Evolutionary conservation across 257 asterid species (phyloP).

Genomic region (Striga asiatica): DNA sequence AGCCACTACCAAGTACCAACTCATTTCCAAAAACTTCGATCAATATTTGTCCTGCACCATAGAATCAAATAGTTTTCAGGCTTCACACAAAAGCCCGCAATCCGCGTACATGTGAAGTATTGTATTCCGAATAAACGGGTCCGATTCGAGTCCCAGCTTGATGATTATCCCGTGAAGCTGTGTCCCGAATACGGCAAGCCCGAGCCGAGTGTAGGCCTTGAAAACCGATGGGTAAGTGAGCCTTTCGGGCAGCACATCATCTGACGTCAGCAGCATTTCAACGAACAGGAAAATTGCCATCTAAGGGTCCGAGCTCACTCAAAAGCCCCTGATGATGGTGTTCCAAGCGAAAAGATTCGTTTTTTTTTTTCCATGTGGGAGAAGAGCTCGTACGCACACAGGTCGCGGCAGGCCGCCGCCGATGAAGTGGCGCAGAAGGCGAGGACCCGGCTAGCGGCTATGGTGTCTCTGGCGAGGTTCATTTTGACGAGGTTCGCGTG

Average conservation of each 20-base stretch:
- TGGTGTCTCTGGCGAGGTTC: conserved; percentile 37
- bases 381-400: conserved; percentile 44
- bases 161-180: conserved; percentile 66
- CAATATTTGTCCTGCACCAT: too few species aligned
- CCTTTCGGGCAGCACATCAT: conserved; percentile 25
- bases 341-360: conserved; percentile 62
- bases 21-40: too few species aligned
- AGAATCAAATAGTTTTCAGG: conserved; percentile 46
- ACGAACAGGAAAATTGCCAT: conserved; percentile 39
- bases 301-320: conserved; percentile 42
- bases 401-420: conserved; percentile 27
- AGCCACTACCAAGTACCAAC: too few species aligned
- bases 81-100: conserved; percentile 45
- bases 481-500: conserved; percentile 72
- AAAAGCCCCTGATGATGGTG: conserved; percentile 60
- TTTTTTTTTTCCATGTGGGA: conserved; percentile 22
- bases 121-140: conserved; percentile 47
- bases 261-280: conserved; percentile 38
- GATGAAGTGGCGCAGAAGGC: conserved; percentile 31
- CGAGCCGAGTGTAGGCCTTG: conserved; percentile 59
- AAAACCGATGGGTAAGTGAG: conserved; percentile 68
- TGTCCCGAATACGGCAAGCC: conserved; percentile 42
- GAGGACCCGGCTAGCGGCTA: conserved; percentile 52
- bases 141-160: conserved; percentile 44
- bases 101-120: conserved; percentile 51